Base-by-base conservation (phyloP, 176 grass and related monocot genomes). In the Cymbopogon citratus region DNA sequence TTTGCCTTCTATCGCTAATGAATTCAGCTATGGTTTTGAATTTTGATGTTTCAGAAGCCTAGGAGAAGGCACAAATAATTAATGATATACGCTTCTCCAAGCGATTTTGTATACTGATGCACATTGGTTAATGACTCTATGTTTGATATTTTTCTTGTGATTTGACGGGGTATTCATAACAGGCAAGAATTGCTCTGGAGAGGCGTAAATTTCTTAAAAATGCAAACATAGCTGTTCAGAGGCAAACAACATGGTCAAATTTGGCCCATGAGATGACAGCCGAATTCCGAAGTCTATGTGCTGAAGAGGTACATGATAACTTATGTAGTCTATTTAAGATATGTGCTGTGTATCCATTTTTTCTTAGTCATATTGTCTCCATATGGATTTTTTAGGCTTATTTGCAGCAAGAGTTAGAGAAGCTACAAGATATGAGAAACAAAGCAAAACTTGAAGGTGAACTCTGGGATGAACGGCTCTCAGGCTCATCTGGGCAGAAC, bases 211-310 rank as follows among this genome's bases (percentile, higher is more conserved):
- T 99, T 92, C 65, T 99, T 40, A 87, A 99, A 82, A 99, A 99
- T 89, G 93, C 97, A 65, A 99, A 88, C 40, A 82, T 91, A 72
- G 97, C 93, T 80, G 93, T 96, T 83, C 91, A 92, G 76, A 93
- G 93, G 73, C 97, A 99, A 81, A 87, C 84, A 41, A 92, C 87
- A 21, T 99, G 97, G 97, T 96, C 91, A 73, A 95, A 93, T 87
- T 90, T 99, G 39, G 97, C 97, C 77, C 91, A 99, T 87, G 97
- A 99, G 95, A 99, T 99, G 93, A 99, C 97, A 54, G 83, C 93
- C 46, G 97, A 99, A 85, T 99, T 99, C 78, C 93, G 97, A 78
- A 92, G 97, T 85, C 93, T 99, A 71, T 96, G 93, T 88, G 97
- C 97, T 52, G 97, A 99, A 93, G 97, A 99, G 97, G 97, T 99